Evolutionary conservation across 2,329 filamentous ascomycete genomes (phyloP).

Genomic region (Colletotrichum musae): DNA sequence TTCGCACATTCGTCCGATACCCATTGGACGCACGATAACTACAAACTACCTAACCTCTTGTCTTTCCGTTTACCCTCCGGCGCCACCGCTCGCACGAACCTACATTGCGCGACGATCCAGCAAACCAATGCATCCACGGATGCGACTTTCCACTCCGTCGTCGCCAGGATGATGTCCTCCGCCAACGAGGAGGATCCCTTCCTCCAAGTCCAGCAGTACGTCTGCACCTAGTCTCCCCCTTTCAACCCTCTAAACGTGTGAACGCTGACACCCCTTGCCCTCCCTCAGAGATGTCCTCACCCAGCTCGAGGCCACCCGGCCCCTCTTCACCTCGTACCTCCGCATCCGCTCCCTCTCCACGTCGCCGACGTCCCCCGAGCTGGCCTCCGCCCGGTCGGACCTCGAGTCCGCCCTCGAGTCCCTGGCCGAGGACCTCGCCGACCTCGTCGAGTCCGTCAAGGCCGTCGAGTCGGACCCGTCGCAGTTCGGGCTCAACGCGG

Average conservation of each 20-base stretch:
- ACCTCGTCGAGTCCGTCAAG: constrained; percentile 88
- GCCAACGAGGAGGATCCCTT: constrained; percentile 78
- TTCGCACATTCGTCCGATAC: neutral
- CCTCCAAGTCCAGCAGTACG: constrained; percentile 81
- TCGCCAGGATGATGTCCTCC: constrained; percentile 74
- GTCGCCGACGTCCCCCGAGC: constrained; percentile 82
- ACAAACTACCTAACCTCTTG: too few species aligned
- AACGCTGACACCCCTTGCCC: constrained; percentile 29
- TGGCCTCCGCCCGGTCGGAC: constrained; percentile 81
- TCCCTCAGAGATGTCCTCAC: constrained; percentile 85
- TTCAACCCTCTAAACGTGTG: too few species aligned
- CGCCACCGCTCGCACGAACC: neutral
- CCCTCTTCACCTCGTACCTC: constrained; percentile 93
- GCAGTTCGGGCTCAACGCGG: constrained; percentile 85
- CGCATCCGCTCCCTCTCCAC: constrained; percentile 92
- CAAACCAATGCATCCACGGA: constrained; percentile 38
- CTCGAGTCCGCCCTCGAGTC: constrained; percentile 76
- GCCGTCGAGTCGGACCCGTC: constrained; percentile 91
- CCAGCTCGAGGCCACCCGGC: constrained; percentile 84
- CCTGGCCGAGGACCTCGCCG: constrained; percentile 86
- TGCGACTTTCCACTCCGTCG: constrained; percentile 32
- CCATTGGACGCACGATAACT: constrained; percentile 7
- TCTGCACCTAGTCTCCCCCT: too few species aligned
- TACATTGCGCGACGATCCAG: neutral
- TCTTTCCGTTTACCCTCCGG: neutral